A percentile compares a stretch with the other conserved stretches of the same genome.
Evolutionary conservation across 202 grass and related monocot species (phyloP).

Genomic region (Setaria italica): DNA sequence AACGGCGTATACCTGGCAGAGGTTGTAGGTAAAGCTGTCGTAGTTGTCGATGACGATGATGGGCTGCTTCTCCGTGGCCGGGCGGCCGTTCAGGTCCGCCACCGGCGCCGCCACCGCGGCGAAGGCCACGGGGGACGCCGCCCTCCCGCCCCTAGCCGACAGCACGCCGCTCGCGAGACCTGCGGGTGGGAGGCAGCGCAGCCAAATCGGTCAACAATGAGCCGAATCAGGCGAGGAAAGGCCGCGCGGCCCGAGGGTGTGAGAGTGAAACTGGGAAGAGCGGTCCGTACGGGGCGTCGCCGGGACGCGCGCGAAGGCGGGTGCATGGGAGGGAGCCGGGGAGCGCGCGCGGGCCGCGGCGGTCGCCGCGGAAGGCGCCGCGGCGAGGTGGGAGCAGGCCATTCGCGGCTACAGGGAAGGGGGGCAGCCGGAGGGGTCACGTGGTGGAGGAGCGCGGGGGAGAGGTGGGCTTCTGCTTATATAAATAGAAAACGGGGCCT

Average conservation of each 20-base stretch:
- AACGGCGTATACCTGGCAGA: slow-evolving; percentile 80
- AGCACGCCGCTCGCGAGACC: slow-evolving; percentile 13
- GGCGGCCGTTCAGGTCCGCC: slow-evolving; percentile 29
- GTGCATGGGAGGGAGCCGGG: background rate
- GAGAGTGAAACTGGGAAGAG: background rate
- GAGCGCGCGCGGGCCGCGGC: background rate
- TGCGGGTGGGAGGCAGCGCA: background rate
- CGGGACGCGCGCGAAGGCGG: slow-evolving; percentile 34
- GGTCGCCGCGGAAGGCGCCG: background rate
- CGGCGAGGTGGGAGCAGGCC: slow-evolving; percentile 48
- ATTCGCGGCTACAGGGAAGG: background rate
- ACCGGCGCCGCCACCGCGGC: slow-evolving; percentile 29
- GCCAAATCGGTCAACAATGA: background rate
- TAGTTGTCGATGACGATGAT: slow-evolving; percentile 97
- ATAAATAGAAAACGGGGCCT: background rate
- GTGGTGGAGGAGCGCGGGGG: background rate
- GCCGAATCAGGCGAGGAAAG: slow-evolving; percentile 3
- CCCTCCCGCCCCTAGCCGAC: slow-evolving; percentile 4
- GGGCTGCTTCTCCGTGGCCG: slow-evolving; percentile 52
- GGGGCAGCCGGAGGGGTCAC: background rate
- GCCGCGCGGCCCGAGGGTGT: too few species aligned
- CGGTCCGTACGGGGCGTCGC: slow-evolving; percentile 42
- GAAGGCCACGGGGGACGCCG: background rate
- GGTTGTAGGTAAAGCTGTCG: slow-evolving; percentile 96
- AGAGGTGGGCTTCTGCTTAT: background rate